Conservation (phyloP, 2,329 filamentous ascomycete species). For the Macroventuria anomochaeta region DNA sequence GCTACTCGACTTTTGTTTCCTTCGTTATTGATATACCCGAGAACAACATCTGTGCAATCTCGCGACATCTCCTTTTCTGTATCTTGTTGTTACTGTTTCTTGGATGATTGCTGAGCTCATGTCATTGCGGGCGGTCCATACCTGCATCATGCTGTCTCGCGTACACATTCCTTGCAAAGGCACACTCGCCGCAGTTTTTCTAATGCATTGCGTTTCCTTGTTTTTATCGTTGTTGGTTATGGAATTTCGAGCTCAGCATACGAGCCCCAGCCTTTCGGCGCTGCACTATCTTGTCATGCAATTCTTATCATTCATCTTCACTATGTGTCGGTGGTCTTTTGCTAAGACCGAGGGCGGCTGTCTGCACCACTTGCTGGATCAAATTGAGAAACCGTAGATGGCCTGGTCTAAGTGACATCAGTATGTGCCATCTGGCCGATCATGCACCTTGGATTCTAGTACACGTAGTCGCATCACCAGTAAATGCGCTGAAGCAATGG, state of each 20-base stretch:
- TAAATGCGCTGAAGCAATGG: neutral
- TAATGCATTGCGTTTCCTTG: slow-evolving; percentile 5
- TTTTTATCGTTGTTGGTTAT: neutral
- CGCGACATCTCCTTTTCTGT: slow-evolving; percentile 17
- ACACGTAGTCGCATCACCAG: neutral
- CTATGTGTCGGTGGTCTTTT: neutral
- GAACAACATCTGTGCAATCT: slow-evolving; percentile 22
- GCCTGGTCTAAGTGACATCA: neutral
- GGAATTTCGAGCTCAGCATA: slow-evolving; percentile 1
- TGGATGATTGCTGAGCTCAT: slow-evolving; percentile 9
- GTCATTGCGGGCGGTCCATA: neutral
- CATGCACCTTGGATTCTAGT: neutral
- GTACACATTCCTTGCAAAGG: slow-evolving; percentile 9
- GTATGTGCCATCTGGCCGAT: neutral
- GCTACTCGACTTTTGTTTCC: neutral
- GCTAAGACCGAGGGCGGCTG: slow-evolving; percentile 1
- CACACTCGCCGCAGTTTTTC: slow-evolving; percentile 2
- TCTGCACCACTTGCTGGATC: slow-evolving; percentile 13
- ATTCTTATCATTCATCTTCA: neutral
- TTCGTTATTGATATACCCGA: slow-evolving; percentile 24
- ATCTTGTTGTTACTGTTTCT: slow-evolving; percentile 7
- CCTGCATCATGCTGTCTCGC: slow-evolving; percentile 8
- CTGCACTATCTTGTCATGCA: slow-evolving; percentile 3
- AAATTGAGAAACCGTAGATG: slow-evolving; percentile 9
- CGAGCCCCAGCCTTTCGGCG: neutral